Conservation (phyloP, 1,139 yeast species). For the Pichia norvegensis region DNA sequence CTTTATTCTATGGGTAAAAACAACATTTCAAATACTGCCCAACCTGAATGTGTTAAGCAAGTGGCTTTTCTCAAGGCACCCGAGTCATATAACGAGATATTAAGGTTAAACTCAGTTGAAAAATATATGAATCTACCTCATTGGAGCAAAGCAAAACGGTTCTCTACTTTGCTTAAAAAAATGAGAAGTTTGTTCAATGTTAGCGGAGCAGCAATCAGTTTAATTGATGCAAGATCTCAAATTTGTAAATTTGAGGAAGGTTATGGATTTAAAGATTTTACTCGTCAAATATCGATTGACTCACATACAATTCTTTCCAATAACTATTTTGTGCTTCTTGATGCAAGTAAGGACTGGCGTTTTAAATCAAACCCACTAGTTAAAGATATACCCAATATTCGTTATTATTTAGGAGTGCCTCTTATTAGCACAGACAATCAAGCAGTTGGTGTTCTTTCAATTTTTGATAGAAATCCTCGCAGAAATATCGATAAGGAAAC, state of each 20-base stretch:
- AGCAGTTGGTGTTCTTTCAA: constrained; percentile 52
- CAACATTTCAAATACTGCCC: constrained; percentile 48
- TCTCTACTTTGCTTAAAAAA: constrained; percentile 34
- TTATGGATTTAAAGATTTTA: constrained; percentile 41
- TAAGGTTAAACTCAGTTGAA: constrained; percentile 38
- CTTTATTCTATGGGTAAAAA: constrained; percentile 52
- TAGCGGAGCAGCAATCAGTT: constrained; percentile 50
- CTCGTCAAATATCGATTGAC: constrained; percentile 53
- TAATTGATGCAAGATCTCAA: constrained; percentile 44
- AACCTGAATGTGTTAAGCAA: constrained; percentile 46
- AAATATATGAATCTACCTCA: constrained; percentile 35
- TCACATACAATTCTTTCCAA: constrained; percentile 58
- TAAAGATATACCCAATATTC: constrained; percentile 49
- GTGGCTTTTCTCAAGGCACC: constrained; percentile 55
- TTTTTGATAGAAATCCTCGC: constrained; percentile 43
- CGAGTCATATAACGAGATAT: constrained; percentile 39
- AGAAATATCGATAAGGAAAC: constrained; percentile 34
- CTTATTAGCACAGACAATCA: constrained; percentile 33
- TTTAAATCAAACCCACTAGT: constrained; percentile 53
- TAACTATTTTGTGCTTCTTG: constrained; percentile 45
- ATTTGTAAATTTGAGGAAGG: constrained; percentile 42
- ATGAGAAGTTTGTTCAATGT: constrained; percentile 35
- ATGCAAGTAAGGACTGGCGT: constrained; percentile 65
- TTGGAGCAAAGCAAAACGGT: constrained; percentile 41
- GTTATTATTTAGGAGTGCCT: constrained; percentile 60